Evolutionary conservation across 495 filamentous ascomycete genomes (phyloP), one percentile per base, ranked within the genome.

Genomic region (Hypoxylon cercidicola): DNA sequence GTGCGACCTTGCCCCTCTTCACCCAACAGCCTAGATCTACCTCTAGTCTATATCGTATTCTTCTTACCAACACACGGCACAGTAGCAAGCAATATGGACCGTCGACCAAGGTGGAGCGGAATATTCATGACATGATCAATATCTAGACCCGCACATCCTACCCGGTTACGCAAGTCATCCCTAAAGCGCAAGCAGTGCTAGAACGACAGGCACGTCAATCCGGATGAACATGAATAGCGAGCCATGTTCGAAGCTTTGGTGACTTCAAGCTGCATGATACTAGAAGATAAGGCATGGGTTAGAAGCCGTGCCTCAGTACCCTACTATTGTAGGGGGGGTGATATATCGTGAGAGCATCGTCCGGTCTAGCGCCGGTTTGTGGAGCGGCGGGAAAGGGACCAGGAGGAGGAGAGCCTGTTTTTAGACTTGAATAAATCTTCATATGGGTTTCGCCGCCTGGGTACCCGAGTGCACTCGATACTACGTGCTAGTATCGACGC

Each of bases 401-500:
- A 32, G 8, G 30, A 32, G 30, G 30, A 7, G 9, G 30, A 54
- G 39, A 48, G 43, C 49, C 19, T 44, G 45, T 35, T 39, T 32
- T 39, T 37, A 58, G 54, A 44, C 54, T 56, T n/a, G 32, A 47
- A 45, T 45, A 44, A 55, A 55, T 55, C 55, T 55, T 60, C 62
- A 53, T 28, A 34, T 32, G 40, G 40, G 37, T 51, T 66, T 66
- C 39, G 63, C 63, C 16, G 55, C 50, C 49, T 56, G 50, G 37
- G 55, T 55, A 25, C 30, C 21, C 44, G 2, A 46, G 16, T 19
- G 10, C 19, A 46, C 12, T 6, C 3, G 52, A 62, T 58, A 58
- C 59, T 67, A 39, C 53, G 48, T 34, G 39, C 65, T 64, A 68
- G 55, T 44, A 64, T 68, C 60, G 65, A 60, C 65, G 65, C 65